These are phyloP conservation scores for Ramaria sp. DNA, from an alignment of 768 basidiomycete species.

Conservation along the genomic window DNA sequence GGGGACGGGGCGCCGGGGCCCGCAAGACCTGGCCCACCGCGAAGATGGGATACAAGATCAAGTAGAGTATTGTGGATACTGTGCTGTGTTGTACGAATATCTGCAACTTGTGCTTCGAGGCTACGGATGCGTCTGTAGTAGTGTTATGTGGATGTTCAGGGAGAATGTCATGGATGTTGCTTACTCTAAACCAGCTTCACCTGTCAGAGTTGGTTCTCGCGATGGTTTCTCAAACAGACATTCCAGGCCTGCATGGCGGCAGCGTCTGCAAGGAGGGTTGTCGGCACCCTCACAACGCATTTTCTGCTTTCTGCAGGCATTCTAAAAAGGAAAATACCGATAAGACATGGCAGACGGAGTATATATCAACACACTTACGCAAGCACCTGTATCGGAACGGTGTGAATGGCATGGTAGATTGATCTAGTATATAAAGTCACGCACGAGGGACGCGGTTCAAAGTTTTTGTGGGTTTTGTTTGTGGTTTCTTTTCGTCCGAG, in stretches of 20 bases:
- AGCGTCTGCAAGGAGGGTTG: constrained; percentile 92
- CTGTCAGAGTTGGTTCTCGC: constrained; percentile 74
- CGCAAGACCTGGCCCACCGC: constrained; percentile 27
- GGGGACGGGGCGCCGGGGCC: constrained; percentile 5
- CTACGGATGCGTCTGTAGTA: constrained; percentile 72
- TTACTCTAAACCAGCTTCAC: constrained; percentile 84
- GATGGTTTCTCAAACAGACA: constrained; percentile 95
- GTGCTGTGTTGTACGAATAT: constrained; percentile 62
- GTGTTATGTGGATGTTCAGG: constrained; percentile 13
- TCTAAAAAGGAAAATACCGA: constrained; percentile 34
- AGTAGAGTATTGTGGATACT: constrained; percentile 70
- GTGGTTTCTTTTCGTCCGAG: constrained; percentile 37
- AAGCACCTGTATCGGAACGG: constrained; percentile 48
- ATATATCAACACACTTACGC: constrained; percentile 49
- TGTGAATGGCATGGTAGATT: constrained; percentile 9
- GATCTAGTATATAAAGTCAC: constrained; percentile 22
- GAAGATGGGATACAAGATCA: constrained; percentile 72
- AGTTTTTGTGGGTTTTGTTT: constrained; percentile 59
- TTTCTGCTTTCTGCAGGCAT: constrained; percentile 93
- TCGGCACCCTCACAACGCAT: constrained; percentile 97
- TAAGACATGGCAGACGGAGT: constrained; percentile 1
- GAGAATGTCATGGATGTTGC: constrained; percentile 19
- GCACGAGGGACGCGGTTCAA: constrained; percentile 81
- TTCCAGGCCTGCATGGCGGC: constrained; percentile 78
- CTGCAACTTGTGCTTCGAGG: constrained; percentile 77